Conservation (phyloP, 2,329 filamentous ascomycete species). For the Pseudophaeomoniella oleicola region DNA sequence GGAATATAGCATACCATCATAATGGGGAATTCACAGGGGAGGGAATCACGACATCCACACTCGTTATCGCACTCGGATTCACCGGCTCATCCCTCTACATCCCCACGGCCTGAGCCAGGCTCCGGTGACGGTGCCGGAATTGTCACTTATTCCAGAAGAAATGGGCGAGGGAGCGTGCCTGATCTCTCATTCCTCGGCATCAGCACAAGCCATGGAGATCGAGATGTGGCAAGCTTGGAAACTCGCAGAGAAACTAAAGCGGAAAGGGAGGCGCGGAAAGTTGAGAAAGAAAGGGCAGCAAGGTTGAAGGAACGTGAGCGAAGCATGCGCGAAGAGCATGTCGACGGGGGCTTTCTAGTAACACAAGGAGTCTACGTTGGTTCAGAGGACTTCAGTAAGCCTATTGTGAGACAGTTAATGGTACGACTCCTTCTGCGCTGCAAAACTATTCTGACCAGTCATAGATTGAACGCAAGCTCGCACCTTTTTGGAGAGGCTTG, state of each 20-base stretch:
- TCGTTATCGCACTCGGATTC: conserved; percentile 3
- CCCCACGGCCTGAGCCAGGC: conserved; percentile 3
- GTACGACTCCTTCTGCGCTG: conserved; percentile 34
- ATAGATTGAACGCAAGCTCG: conserved; percentile 85
- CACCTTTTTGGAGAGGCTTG: conserved; percentile 89
- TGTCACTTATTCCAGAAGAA: conserved; percentile 28
- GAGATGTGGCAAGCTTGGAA: conserved; percentile 36
- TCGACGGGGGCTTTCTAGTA: conserved; percentile 88
- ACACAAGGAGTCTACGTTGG: conserved; percentile 90
- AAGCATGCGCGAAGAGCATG: conserved; percentile 80
- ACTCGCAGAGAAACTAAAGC: conserved; percentile 73
- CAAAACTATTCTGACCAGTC: conserved; percentile 1
- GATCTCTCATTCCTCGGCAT: conserved; percentile 47
- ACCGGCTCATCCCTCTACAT: conserved; percentile 5
- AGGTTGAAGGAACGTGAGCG: conserved; percentile 74
- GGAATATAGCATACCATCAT: too few species aligned
- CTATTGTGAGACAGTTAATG: conserved; percentile 76
- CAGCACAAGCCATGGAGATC: conserved; percentile 28
- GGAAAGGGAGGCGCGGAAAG: conserved; percentile 72
- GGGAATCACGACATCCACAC: conserved; percentile 23
- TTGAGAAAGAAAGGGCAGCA: conserved; percentile 64
- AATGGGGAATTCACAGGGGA: conserved; percentile 34
- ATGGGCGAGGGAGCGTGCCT: conserved; percentile 38
- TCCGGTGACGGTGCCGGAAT: conserved; percentile 9
- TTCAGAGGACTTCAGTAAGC: conserved; percentile 83